Conservation (phyloP, 1,139 yeast genomes). For the Blastobotrys indianensis region DNA sequence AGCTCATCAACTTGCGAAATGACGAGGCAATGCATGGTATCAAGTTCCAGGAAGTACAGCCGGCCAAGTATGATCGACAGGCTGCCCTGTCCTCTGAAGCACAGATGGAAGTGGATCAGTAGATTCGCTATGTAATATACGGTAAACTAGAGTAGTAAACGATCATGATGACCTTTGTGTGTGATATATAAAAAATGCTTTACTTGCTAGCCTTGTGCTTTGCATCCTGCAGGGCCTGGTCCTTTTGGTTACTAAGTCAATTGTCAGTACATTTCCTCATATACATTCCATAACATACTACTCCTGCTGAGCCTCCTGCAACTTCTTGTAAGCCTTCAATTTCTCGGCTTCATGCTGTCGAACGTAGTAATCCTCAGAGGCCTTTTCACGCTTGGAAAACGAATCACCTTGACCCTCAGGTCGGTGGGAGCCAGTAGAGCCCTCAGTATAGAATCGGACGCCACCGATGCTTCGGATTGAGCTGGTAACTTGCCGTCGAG, state of each 20-base stretch:
- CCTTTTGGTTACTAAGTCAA: background rate
- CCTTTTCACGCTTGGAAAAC: constrained; percentile 60
- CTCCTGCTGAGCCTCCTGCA: constrained; percentile 24
- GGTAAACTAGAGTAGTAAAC: background rate
- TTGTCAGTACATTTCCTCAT: background rate
- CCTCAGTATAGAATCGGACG: constrained; percentile 35
- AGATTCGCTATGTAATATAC: constrained; percentile 1
- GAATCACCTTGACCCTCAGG: constrained; percentile 41
- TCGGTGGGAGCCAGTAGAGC: constrained; percentile 52
- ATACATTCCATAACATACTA: background rate
- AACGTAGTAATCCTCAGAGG: constrained; percentile 61
- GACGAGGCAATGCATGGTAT: constrained; percentile 25
- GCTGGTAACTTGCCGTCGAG: constrained; percentile 3
- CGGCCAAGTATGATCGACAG: constrained; percentile 20
- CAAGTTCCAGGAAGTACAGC: constrained; percentile 28
- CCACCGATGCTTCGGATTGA: background rate
- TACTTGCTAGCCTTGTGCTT: background rate
- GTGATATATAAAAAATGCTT: background rate
- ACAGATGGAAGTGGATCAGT: constrained; percentile 11
- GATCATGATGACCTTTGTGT: background rate
- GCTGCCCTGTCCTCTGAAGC: constrained; percentile 5
- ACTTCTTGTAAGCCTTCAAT: constrained; percentile 43
- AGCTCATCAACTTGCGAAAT: constrained; percentile 23
- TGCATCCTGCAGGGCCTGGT: background rate
- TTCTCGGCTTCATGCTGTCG: constrained; percentile 60